These are phyloP conservation scores for Eutrema salsugineum DNA, from an alignment of 441 rosid genomes.

Conservation along the genomic window DNA sequence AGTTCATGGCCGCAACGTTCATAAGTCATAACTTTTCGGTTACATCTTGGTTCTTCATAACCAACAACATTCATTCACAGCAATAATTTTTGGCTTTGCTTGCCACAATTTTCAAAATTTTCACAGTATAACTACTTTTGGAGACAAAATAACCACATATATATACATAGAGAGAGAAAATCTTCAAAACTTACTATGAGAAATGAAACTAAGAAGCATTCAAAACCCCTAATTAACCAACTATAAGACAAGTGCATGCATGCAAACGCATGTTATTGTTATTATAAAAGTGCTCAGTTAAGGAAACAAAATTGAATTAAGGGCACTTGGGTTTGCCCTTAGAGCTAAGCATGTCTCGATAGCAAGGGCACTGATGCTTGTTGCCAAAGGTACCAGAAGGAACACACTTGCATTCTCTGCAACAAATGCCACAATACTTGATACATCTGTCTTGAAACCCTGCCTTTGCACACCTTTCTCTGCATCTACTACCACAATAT, in stretches of 20 bases:
- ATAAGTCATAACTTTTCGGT: too few relatives aligned
- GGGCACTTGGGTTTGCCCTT: conserved; percentile 60
- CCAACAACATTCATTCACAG: neutral
- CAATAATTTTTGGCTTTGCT: neutral
- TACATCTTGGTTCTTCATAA: too few relatives aligned
- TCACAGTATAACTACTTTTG: neutral
- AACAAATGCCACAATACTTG: conserved; percentile 55
- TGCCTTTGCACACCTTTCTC: conserved; percentile 44
- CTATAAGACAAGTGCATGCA: neutral
- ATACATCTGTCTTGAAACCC: conserved; percentile 44
- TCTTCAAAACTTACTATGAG: neutral
- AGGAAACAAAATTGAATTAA: conserved; percentile 4
- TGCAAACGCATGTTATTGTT: conserved; percentile 1
- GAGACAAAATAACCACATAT: neutral
- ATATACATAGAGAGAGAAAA: neutral
- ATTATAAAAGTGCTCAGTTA: neutral
- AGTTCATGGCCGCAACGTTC: too few relatives aligned
- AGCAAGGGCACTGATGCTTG: conserved; percentile 64
- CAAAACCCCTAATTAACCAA: neutral
- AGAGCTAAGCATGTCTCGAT: conserved; percentile 40
- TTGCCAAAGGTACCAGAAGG: conserved; percentile 67
- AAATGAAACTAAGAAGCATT: neutral
- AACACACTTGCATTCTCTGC: conserved; percentile 55
- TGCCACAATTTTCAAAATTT: neutral
- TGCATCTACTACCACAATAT: conserved; percentile 38